A percentile compares a stretch with the other conserved stretches of the same genome.
These are phyloP conservation scores for Rhodotorula sp. DNA, from an alignment of 1,284 basidiomycete genomes.

Conservation along the genomic window DNA sequence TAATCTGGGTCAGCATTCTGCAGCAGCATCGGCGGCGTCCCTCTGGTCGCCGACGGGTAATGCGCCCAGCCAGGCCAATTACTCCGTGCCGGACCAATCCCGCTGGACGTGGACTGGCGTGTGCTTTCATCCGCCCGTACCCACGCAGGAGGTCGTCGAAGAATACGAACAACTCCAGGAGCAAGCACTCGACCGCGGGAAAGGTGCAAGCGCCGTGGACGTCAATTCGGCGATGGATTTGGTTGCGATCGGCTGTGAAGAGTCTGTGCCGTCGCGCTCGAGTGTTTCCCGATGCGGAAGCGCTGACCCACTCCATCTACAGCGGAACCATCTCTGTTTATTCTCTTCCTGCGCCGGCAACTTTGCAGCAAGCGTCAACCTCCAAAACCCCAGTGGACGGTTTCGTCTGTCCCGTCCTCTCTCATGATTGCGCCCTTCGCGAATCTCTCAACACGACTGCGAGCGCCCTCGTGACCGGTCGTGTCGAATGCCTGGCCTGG, in stretches of 20 bases:
- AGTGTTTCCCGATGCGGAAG: too few species aligned
- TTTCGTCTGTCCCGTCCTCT: slow-evolving; percentile 41
- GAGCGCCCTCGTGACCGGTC: slow-evolving; percentile 57
- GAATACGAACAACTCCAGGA: slow-evolving; percentile 21
- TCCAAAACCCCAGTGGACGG: not conserved
- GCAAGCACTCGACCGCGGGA: slow-evolving; percentile 24
- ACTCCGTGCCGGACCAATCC: slow-evolving; percentile 44
- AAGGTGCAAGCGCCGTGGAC: slow-evolving; percentile 18
- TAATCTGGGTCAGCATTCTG: not conserved
- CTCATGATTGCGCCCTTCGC: slow-evolving; percentile 47
- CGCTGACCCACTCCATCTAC: not conserved
- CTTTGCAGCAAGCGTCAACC: not conserved
- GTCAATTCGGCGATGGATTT: slow-evolving; percentile 27
- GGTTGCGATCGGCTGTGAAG: slow-evolving; percentile 37
- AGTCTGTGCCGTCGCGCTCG: slow-evolving; percentile 6
- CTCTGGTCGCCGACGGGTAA: slow-evolving; percentile 5
- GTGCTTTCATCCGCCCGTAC: slow-evolving; percentile 49
- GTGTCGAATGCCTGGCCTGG: slow-evolving; percentile 75
- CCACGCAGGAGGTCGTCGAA: not conserved
- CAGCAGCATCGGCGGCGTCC: not conserved
- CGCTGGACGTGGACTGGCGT: slow-evolving; percentile 62
- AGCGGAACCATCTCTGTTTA: slow-evolving; percentile 46
- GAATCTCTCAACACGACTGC: slow-evolving; percentile 48
- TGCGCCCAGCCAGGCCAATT: not conserved
- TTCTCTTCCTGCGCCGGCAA: slow-evolving; percentile 12